Base-by-base conservation (phyloP, 2,329 filamentous ascomycete species). In the Ophiostoma australiae region DNA sequence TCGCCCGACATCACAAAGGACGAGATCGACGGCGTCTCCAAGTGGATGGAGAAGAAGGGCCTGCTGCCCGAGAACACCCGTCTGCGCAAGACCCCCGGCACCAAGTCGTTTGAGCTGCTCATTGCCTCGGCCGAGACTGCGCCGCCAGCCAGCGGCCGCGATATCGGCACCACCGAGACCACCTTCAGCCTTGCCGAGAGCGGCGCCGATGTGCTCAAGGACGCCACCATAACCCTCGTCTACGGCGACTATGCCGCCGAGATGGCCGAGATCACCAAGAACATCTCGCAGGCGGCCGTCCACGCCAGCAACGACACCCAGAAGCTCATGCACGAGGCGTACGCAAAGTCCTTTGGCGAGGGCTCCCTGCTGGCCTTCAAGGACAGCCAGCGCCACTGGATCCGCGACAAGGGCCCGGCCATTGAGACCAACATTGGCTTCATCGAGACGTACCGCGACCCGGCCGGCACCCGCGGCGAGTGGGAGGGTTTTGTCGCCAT, bases 401-500 rank as follows among this genome's bases (percentile, higher is more conserved):
- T 95, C 74, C 88, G 89, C 77, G 91, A 96, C 78, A 92, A 93
- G 79, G 89, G 90, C 27, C 92, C 92, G 4, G 88, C 87, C 80
- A 87, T 96, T 44, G 92, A 95, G 80, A 90, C 86, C 65, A 93
- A 94, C 78, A 86, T 94, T 75, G 92, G 92, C 0, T 95, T 95
- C 77, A 90, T 95, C 69, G 92, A 95, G 81, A 93, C 91, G 0
- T 95, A 95, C 78, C 85, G 92, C 75, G 92, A 96, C 77, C 92
- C 92, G 39, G 89, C 91, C 72, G 92, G 92, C 72, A 87, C 93
- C 41, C 86, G 92, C 73, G 91, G 90, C 72, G 92, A 95, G 78
- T 96, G 91, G 89, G 91, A 95, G 80, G 92, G 92, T 1, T 93
- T 95, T 77, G 91, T 91, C 66, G 90, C 91, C 66, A 81, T 92